A percentile compares a stretch with the other conserved stretches of the same genome.
Evolutionary conservation across 371 early-diverging fungal genomes (phyloP).

Genomic region (Rhizopus sp.): DNA sequence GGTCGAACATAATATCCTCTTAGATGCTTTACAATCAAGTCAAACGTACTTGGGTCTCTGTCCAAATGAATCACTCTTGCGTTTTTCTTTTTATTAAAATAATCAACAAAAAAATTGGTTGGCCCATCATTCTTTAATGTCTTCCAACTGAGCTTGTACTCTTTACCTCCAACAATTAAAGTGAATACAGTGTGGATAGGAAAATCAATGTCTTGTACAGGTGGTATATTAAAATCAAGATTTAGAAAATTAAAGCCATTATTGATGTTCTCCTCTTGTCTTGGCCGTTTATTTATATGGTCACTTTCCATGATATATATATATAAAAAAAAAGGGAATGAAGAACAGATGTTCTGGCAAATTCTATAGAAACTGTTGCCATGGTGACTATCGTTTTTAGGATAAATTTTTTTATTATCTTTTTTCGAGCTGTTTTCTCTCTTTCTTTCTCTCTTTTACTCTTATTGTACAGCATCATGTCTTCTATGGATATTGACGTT

Average conservation of each 20-base stretch:
- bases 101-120: constrained; percentile 43
- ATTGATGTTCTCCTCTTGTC: neutral
- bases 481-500: neutral
- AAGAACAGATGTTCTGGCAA: neutral
- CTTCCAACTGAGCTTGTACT: constrained; percentile 49
- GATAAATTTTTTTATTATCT: constrained; percentile 2
- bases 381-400: constrained; percentile 6
- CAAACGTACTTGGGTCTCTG: constrained; percentile 59
- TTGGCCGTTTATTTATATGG: neutral
- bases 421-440: neutral
- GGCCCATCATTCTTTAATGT: constrained; percentile 56
- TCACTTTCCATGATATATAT: neutral
- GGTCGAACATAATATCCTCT: constrained; percentile 62
- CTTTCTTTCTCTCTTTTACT: neutral
- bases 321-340: no score
- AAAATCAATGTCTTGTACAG: constrained; percentile 18
- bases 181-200: constrained; percentile 40
- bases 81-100: constrained; percentile 33
- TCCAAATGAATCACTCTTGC: constrained; percentile 55
- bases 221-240: neutral
- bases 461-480: neutral
- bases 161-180: constrained; percentile 45
- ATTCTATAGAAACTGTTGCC: neutral
- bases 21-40: constrained; percentile 58
- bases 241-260: constrained; percentile 1